These are phyloP conservation scores for Chiua sp. DNA, from an alignment of 1,284 basidiomycete species.

Conservation along the genomic window DNA sequence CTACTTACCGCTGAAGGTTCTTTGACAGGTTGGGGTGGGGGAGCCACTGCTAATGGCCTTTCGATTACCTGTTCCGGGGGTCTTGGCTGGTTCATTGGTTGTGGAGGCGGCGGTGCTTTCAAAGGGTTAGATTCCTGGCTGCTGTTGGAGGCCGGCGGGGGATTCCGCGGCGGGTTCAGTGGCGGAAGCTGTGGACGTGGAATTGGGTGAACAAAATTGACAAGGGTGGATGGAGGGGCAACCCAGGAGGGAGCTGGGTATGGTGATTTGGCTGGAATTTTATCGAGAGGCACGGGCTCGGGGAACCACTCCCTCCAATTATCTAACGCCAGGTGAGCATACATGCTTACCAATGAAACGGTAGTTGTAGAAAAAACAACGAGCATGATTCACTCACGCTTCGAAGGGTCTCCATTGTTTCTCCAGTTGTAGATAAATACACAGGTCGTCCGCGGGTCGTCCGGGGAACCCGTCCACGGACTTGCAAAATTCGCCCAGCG, in stretches of 20 bases:
- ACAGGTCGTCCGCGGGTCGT: no score
- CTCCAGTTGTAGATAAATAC: no score
- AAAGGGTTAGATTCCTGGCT: neutral
- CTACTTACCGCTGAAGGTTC: slow-evolving; percentile 10
- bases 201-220: slow-evolving; percentile 29
- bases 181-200: slow-evolving; percentile 16
- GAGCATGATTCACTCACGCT: neutral
- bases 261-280: no score
- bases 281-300: no score
- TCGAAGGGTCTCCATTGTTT: no score
- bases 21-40: neutral
- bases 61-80: neutral
- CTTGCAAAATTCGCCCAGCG: no score
- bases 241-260: slow-evolving; percentile 28
- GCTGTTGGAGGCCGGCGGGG: no score
- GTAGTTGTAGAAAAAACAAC: neutral
- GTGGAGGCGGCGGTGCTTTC: neutral
- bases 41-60: slow-evolving; percentile 5
- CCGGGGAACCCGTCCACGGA: no score
- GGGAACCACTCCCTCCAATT: no score
- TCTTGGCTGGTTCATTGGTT: neutral
- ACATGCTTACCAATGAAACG: neutral
- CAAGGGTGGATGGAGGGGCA: slow-evolving; percentile 20
- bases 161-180: neutral
- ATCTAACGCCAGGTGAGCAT: no score